A percentile compares a stretch with the other conserved stretches of the same genome.
These are phyloP conservation scores for Drechslerella coelobrocha DNA, from an alignment of 2,329 filamentous ascomycete genomes.

Conservation along the genomic window DNA sequence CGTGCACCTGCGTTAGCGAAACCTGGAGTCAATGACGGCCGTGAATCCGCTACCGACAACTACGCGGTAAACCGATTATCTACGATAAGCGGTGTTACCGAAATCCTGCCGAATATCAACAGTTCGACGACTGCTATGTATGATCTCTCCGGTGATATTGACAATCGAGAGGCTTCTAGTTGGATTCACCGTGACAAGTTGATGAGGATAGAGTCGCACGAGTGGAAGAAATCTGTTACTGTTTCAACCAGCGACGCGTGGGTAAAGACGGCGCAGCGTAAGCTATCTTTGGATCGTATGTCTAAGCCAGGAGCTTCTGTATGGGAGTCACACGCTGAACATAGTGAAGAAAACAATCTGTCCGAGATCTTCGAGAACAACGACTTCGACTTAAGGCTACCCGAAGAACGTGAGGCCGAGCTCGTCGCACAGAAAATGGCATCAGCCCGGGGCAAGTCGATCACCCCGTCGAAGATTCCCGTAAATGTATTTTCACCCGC, in stretches of 20 bases:
- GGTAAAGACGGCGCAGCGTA: slow-evolving; percentile 57
- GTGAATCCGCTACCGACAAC: slow-evolving; percentile 54
- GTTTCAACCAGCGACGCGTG: slow-evolving; percentile 68
- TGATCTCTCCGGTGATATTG: slow-evolving; percentile 48
- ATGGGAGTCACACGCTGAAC: slow-evolving; percentile 35
- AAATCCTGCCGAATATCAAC: slow-evolving; percentile 50
- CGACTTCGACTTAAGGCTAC: slow-evolving; percentile 75
- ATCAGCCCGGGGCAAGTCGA: slow-evolving; percentile 59
- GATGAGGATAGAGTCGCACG: slow-evolving; percentile 50
- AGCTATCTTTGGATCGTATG: slow-evolving; percentile 52
- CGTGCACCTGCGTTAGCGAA: slow-evolving; percentile 28
- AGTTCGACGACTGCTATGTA: slow-evolving; percentile 51
- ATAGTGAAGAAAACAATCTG: slow-evolving; percentile 57
- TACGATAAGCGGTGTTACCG: slow-evolving; percentile 52
- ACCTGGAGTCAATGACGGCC: slow-evolving; percentile 44
- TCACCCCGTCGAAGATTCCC: slow-evolving; percentile 76
- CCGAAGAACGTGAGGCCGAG: slow-evolving; percentile 74
- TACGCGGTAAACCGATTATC: slow-evolving; percentile 53
- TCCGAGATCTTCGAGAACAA: slow-evolving; percentile 59
- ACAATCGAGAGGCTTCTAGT: slow-evolving; percentile 54
- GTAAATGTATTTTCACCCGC: slow-evolving; percentile 79
- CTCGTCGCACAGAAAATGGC: slow-evolving; percentile 64
- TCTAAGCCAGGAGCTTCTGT: slow-evolving; percentile 48
- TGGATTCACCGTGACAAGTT: slow-evolving; percentile 56
- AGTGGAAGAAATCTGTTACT: slow-evolving; percentile 46